phyloP scores from a whole-genome alignment of 257 asterid genomes.

The Solanum paucissectum region DNA sequence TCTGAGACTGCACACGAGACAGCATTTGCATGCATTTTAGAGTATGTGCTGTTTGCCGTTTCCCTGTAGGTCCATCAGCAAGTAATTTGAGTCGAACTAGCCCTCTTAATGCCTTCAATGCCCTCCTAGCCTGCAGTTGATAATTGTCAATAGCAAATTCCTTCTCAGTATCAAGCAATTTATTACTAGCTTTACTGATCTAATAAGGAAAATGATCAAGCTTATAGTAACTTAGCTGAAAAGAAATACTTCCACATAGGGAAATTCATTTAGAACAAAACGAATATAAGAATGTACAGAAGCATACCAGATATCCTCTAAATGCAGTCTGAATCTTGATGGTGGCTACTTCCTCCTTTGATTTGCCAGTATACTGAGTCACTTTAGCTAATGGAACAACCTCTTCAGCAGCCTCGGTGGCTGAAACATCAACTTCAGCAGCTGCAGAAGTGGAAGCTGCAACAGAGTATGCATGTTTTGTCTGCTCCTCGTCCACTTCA shows the following conservation, averaged over 20 bases:
- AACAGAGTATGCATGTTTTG: constrained; percentile 50
- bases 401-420: constrained; percentile 64
- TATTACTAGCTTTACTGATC: neutral
- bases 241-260: neutral
- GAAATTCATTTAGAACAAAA: neutral
- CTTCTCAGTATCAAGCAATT: neutral
- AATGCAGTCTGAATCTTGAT: constrained; percentile 84
- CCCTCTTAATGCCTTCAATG: constrained; percentile 79
- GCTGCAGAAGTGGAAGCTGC: constrained; percentile 64
- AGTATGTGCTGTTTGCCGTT: constrained; percentile 78
- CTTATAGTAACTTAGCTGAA: neutral
- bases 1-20: constrained; percentile 90
- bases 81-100: constrained; percentile 80
- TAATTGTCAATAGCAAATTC: neutral
- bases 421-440: constrained; percentile 54
- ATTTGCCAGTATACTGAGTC: constrained; percentile 48
- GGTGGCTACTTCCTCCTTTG: constrained; percentile 72
- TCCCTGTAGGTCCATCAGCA: constrained; percentile 70
- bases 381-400: constrained; percentile 33
- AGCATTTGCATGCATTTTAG: constrained; percentile 80
- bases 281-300: neutral
- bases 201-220: neutral
- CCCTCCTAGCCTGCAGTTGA: constrained; percentile 78
- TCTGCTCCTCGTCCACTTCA: constrained; percentile 53
- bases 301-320: constrained; percentile 73